Evolutionary conservation across 2,329 filamentous ascomycete genomes (phyloP).

Genomic region (Rutstroemia sydowiana): DNA sequence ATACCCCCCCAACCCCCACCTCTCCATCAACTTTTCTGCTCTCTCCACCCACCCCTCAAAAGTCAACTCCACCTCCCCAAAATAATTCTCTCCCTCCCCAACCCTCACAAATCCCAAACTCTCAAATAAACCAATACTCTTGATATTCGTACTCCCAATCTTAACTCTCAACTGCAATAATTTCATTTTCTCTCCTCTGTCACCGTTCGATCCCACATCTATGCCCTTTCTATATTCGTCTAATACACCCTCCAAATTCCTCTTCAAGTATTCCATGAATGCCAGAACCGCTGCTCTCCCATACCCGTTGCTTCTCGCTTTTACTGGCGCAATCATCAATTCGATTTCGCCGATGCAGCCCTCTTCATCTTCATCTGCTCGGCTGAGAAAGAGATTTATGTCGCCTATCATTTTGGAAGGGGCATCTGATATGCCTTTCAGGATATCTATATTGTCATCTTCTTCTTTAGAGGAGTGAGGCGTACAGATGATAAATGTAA

Average conservation of each 20-base stretch:
- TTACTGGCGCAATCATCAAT: slow-evolving; percentile 69
- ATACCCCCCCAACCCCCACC: slow-evolving; percentile 32
- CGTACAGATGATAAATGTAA: slow-evolving; percentile 80
- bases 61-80: slow-evolving; percentile 57
- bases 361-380: slow-evolving; percentile 46
- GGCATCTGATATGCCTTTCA: slow-evolving; percentile 37
- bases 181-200: slow-evolving; percentile 16
- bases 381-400: slow-evolving; percentile 72
- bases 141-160: slow-evolving; percentile 48
- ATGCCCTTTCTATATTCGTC: slow-evolving; percentile 39
- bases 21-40: slow-evolving; percentile 26
- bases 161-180: slow-evolving; percentile 48
- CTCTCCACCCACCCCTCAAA: slow-evolving; percentile 27
- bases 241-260: slow-evolving; percentile 33
- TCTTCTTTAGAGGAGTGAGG: slow-evolving; percentile 10
- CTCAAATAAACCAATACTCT: slow-evolving; percentile 54
- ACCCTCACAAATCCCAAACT: slow-evolving; percentile 48
- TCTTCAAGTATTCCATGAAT: slow-evolving; percentile 62
- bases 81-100: slow-evolving; percentile 47
- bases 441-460: not conserved
- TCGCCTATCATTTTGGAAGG: slow-evolving; percentile 60
- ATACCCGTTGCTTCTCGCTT: slow-evolving; percentile 53
- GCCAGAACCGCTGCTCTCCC: slow-evolving; percentile 58
- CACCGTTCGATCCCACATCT: too few relatives aligned
- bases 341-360: slow-evolving; percentile 64